Base-by-base conservation (phyloP, 73 alveolate species). In the Paramecium octaurelia region DNA sequence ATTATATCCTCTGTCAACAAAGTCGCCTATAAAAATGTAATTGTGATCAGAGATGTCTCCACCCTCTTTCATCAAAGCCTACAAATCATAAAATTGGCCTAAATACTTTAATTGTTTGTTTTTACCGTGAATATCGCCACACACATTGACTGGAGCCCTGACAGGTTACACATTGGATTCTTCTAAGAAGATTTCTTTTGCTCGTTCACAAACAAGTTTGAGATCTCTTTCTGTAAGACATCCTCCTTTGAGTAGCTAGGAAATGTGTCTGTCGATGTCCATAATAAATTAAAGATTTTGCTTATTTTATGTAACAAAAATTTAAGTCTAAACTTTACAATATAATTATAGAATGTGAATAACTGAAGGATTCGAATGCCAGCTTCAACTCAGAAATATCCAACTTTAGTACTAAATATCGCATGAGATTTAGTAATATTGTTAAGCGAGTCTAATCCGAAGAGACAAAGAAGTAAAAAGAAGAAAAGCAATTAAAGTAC, bases 71-170 rank as follows among this genome's bases (percentile, higher is more conserved):
- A 92, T 69, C 64, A 92, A 34, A 27, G 86, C 95, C 44, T 75
- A 85, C 8, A 92, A 68, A 92, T 92, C 95, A 42, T 92, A 92
- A 83, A 92, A 92, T 42, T 92, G 85, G 9, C 95, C 95, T 80
- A 80, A 42, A 1, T 24, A 6, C 83, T 50, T 95, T 92, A 16
- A 44, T 76, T 27, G 31, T 18, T 27, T 36, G 16, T 36, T 50
- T 36, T 50, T 24, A 57, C 92, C 97, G 87, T 96, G 98, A 36
- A 96, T 95, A 88, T 96, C 99, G 40, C 99, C 99, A 87, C 99
- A 96, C 23, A 96, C 93, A 75, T 97, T 96, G 50, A 96, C 93
- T 6, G 97, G 99, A 18, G 96, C 95, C 23, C 71, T 48, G 54
- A 93, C 91, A 20, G 92, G 95, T 50, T 92, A 93, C 6, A 95